These are phyloP conservation scores for Aspergillus sp. DNA, from an alignment of 2,329 filamentous ascomycete genomes.

Conservation along the genomic window DNA sequence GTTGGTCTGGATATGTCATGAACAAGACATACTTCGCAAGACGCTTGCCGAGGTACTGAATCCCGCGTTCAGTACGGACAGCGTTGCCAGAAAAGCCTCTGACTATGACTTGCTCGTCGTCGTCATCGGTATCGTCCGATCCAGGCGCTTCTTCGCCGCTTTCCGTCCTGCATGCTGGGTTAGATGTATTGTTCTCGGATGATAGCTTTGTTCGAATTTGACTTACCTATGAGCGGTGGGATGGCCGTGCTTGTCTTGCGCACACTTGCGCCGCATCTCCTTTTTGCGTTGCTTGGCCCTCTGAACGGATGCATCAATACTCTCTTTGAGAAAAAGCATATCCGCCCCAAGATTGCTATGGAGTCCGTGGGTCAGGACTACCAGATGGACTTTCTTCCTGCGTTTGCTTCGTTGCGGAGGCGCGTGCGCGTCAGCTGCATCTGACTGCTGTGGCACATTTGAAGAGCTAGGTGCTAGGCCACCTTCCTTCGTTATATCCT, in stretches of 20 bases:
- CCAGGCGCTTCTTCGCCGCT: not conserved
- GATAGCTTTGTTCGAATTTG: not conserved
- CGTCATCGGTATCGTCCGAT: conserved; percentile 13
- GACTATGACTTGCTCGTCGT: conserved; percentile 76
- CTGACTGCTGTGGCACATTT: conserved; percentile 13
- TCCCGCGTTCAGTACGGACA: conserved; percentile 86
- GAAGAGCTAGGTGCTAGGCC: conserved; percentile 3
- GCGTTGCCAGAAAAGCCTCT: conserved; percentile 88
- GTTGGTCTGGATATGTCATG: conserved; percentile 92
- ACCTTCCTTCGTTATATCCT: too few species aligned
- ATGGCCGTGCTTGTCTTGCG: too few species aligned
- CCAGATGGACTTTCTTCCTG: conserved; percentile 69
- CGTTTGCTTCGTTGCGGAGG: conserved; percentile 19
- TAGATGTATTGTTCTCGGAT: not conserved
- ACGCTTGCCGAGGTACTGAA: conserved; percentile 94
- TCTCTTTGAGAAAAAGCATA: conserved; percentile 97
- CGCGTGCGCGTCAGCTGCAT: conserved; percentile 4
- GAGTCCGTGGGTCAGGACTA: conserved; percentile 88
- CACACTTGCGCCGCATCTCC: conserved; percentile 33
- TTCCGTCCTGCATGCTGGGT: not conserved
- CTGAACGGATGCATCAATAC: conserved; percentile 79
- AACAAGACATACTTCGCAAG: conserved; percentile 86
- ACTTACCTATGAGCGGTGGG: conserved; percentile 6
- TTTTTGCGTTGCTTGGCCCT: conserved; percentile 62
- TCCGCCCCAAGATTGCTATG: conserved; percentile 95